These are phyloP conservation scores for Dendrostoma leiphaemia DNA, from an alignment of 2,329 filamentous ascomycete species.

Conservation along the genomic window DNA sequence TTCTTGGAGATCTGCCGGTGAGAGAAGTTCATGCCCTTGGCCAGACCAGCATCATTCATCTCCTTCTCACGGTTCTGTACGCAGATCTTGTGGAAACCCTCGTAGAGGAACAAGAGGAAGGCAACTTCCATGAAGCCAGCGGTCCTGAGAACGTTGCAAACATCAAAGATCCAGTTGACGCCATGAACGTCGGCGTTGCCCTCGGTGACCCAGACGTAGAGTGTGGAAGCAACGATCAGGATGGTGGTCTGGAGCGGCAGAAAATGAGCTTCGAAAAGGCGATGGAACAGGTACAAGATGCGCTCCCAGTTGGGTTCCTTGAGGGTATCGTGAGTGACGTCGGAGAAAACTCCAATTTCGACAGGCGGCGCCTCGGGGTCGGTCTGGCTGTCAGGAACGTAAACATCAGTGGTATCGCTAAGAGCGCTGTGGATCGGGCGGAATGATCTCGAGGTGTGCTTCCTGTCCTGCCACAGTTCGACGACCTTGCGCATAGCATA, in stretches of 20 bases:
- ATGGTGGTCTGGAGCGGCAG: constrained; percentile 67
- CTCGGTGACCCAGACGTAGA: constrained; percentile 57
- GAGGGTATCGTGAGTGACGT: constrained; percentile 50
- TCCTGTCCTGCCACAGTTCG: constrained; percentile 57
- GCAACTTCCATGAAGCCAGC: constrained; percentile 62
- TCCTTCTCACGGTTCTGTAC: constrained; percentile 60
- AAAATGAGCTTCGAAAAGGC: constrained; percentile 74
- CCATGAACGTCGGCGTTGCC: constrained; percentile 49
- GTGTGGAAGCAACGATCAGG: constrained; percentile 58
- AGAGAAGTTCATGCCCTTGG: constrained; percentile 65
- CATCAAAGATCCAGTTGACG: constrained; percentile 57
- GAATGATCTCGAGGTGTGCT: constrained; percentile 53
- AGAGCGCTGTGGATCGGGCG: constrained; percentile 53
- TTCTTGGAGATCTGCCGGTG: constrained; percentile 55
- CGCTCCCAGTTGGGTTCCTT: constrained; percentile 53
- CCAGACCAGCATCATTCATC: constrained; percentile 63
- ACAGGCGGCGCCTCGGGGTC: constrained; percentile 36
- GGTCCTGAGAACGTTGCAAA: constrained; percentile 60
- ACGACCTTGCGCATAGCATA: constrained; percentile 58
- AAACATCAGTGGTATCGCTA: constrained; percentile 44
- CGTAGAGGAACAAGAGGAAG: constrained; percentile 65
- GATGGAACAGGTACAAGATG: constrained; percentile 58
- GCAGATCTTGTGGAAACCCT: constrained; percentile 63
- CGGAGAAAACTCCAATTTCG: constrained; percentile 54
- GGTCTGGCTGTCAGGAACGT: constrained; percentile 44